Percentiles rank a stretch among this genome's conserved stretches.
Conservation (phyloP, 768 basidiomycete genomes). For the Lepiota subincarnata region DNA sequence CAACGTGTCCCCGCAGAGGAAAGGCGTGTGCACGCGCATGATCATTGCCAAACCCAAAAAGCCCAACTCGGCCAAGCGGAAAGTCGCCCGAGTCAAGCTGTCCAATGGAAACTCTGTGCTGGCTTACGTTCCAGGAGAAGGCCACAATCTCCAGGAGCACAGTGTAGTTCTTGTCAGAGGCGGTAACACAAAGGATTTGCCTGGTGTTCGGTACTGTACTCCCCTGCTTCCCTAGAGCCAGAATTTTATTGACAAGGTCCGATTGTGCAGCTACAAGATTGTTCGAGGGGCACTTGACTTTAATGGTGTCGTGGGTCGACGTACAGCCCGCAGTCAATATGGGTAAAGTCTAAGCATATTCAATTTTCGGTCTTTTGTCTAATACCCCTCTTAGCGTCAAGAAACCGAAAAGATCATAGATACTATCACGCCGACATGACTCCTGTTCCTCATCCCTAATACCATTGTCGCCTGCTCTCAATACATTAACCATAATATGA, state of each 20-base stretch:
- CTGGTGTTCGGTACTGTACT: constrained; percentile 79
- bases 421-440: background rate
- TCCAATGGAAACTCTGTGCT: constrained; percentile 83
- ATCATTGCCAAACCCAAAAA: constrained; percentile 90
- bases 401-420: constrained; percentile 75
- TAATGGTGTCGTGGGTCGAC: constrained; percentile 82
- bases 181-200: constrained; percentile 95
- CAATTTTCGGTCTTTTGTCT: constrained; percentile 11
- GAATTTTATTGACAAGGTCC: background rate
- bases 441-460: constrained; percentile 9
- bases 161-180: constrained; percentile 94
- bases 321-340: constrained; percentile 83
- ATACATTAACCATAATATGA: constrained; percentile 5
- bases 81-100: constrained; percentile 92
- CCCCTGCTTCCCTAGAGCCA: background rate
- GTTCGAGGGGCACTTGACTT: constrained; percentile 92
- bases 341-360: constrained; percentile 49
- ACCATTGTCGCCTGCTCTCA: background rate
- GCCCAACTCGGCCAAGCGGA: constrained; percentile 97
- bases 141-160: constrained; percentile 97
- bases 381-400: constrained; percentile 51
- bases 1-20: constrained; percentile 75
- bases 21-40: constrained; percentile 85
- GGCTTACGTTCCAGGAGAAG: constrained; percentile 96
- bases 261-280: constrained; percentile 75